phyloP scores from a whole-genome alignment of 75 land plant genomes.

The Adiantum capillusveneris region DNA sequence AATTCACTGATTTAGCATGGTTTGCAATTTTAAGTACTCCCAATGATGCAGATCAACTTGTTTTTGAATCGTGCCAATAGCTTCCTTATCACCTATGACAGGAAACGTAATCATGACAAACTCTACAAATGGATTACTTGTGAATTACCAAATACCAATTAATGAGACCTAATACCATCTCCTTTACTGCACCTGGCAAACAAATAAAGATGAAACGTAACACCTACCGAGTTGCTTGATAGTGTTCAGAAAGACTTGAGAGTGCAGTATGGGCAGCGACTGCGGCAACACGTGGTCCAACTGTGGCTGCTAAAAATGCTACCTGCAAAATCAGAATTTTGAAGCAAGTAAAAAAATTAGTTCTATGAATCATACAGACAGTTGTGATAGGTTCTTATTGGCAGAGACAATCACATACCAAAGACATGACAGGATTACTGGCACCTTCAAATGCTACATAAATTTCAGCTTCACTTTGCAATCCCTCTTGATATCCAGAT shows the following conservation, averaged over 20 bases:
- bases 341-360: neutral
- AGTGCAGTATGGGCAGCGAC: slow-evolving; percentile 37
- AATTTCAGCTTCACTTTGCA: slow-evolving; percentile 4
- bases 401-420: slow-evolving; percentile 17
- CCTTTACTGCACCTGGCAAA: no score
- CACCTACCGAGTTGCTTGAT: slow-evolving; percentile 29
- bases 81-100: no score
- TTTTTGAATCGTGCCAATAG: no score
- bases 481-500: neutral
- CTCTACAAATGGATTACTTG: no score
- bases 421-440: slow-evolving; percentile 36
- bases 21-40: no score
- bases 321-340: slow-evolving; percentile 17
- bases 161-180: no score
- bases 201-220: neutral
- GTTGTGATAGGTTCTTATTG: no score
- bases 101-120: no score
- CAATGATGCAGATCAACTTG: no score
- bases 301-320: slow-evolving; percentile 35
- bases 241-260: slow-evolving; percentile 16
- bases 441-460: slow-evolving; percentile 32
- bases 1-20: no score
- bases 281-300: slow-evolving; percentile 39
- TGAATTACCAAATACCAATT: no score
- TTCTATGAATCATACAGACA: no score